Evolutionary conservation across 2,329 filamentous ascomycete species (phyloP), one percentile per base, ranked within the genome.

Genomic region (Rutstroemia sp.): DNA sequence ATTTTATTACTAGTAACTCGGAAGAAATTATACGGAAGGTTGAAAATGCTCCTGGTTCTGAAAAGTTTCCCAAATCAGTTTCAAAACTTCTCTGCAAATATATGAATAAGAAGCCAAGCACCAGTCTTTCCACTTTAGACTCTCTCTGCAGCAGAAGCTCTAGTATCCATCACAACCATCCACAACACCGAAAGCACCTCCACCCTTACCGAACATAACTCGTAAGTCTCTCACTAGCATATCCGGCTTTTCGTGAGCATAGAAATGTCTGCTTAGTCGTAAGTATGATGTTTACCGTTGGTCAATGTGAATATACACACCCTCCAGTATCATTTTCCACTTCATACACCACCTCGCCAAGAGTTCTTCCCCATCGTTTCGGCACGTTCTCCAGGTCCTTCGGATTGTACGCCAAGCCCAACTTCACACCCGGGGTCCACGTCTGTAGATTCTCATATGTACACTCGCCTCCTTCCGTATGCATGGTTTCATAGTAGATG

Each of bases 401-500:
- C 0, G 83, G 83, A 60, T 84, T 84, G 57, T 78, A 74, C 73
- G 77, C 9, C 83, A 58, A 0, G 70, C 68, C 79, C 77, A 57
- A 78, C 75, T 27, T 69, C 57, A 17, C 70, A 64, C 53, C 54
- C 23, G 56, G 54, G 38, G 63, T 60, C 48, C 61, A 64, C 4
- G 23, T 12, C 14, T 46, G 16, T 5, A 69, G 10, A 61, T 36
- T 44, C 39, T 50, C 38, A 62, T 23, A 60, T 63, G 53, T 69
- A 1, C 19, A 65, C 6, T 36, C 27, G 3, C 47, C 57, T 39
- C 52, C 52, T 14, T 60, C 54, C 23, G 68, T 67, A 57, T 84
- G 82, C 5, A 64, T 70, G 0, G 74, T 72, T 69, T 91, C 88
- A 64, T 90, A 90, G 70, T 92, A 92, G 49, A 91, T 89, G 7